Conservation (phyloP, 2,329 filamentous ascomycete species). For the Dissoconium aciculare region DNA sequence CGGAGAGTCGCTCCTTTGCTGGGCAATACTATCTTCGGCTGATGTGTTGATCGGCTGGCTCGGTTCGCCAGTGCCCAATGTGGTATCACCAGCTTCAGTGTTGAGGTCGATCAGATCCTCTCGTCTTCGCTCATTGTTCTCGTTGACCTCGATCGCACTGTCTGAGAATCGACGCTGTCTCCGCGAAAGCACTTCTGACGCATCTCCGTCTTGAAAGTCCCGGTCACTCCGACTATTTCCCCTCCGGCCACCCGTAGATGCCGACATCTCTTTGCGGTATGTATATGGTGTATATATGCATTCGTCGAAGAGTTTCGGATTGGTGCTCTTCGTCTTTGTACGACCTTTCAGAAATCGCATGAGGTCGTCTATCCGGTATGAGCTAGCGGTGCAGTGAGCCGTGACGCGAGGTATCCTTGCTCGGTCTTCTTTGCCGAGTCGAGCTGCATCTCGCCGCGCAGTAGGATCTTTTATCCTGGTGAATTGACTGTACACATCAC, state of each 20-base stretch:
- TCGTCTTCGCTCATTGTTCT: slow-evolving; percentile 25
- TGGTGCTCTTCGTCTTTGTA: slow-evolving; percentile 59
- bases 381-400: slow-evolving; percentile 88
- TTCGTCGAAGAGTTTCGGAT: slow-evolving; percentile 88
- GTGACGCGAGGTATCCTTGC: slow-evolving; percentile 79
- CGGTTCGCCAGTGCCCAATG: slow-evolving; percentile 9
- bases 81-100: slow-evolving; percentile 8
- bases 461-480: slow-evolving; percentile 95
- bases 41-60: slow-evolving; percentile 11
- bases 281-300: slow-evolving; percentile 93
- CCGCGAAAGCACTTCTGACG: slow-evolving; percentile 23
- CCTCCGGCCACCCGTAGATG: not conserved
- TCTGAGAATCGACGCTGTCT: slow-evolving; percentile 54
- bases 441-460: slow-evolving; percentile 77
- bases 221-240: slow-evolving; percentile 7
- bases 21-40: not conserved
- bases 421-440: slow-evolving; percentile 84
- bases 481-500: slow-evolving; percentile 96
- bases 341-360: slow-evolving; percentile 84
- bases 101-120: slow-evolving; percentile 25
- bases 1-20: slow-evolving; percentile 30
- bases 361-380: slow-evolving; percentile 76
- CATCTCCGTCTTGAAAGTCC: slow-evolving; percentile 10
- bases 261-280: slow-evolving; percentile 38
- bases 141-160: slow-evolving; percentile 53